These are phyloP conservation scores for Scheffersomyces illinoinensis DNA, from an alignment of 1,139 yeast genomes.

Conservation along the genomic window DNA sequence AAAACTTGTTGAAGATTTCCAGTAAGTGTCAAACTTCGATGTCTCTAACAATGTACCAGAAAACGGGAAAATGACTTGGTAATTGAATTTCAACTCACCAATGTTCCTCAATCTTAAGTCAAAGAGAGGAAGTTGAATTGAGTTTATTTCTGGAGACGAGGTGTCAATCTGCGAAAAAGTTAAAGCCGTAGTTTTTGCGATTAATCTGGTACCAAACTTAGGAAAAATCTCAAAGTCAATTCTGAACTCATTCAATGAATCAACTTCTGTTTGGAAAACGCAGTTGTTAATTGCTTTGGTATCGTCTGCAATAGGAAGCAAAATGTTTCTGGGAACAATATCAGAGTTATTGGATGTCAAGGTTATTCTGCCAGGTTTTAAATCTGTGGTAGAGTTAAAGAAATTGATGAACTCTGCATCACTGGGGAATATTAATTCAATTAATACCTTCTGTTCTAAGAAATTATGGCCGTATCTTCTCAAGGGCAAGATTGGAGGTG, in stretches of 20 bases:
- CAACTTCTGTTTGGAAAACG: constrained; percentile 82
- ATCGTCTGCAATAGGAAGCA: constrained; percentile 75
- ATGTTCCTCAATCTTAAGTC: constrained; percentile 80
- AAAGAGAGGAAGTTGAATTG: constrained; percentile 70
- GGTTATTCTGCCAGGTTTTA: constrained; percentile 63
- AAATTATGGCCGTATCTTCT: constrained; percentile 95
- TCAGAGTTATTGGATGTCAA: constrained; percentile 69
- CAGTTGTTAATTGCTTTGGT: constrained; percentile 56
- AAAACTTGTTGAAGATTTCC: constrained; percentile 78
- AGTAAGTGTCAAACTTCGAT: constrained; percentile 91
- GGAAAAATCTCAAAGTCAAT: constrained; percentile 93
- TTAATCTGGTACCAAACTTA: constrained; percentile 87
- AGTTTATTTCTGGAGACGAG: constrained; percentile 47
- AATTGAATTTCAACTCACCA: constrained; percentile 77
- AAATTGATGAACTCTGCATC: constrained; percentile 55
- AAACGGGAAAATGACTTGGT: constrained; percentile 88
- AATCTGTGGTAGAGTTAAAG: constrained; percentile 45
- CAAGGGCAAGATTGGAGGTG: constrained; percentile 94
- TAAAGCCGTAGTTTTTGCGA: constrained; percentile 85
- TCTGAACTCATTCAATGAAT: constrained; percentile 63
- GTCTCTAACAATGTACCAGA: constrained; percentile 84
- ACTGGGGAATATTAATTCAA: constrained; percentile 70
- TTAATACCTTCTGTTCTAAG: constrained; percentile 81
- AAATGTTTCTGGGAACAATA: constrained; percentile 81
- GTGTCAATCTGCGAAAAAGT: constrained; percentile 50